A percentile compares a stretch with the other conserved stretches of the same genome.
Conservation (phyloP, 2,329 filamentous ascomycete species). For the Tolypocladium guangdongense region DNA sequence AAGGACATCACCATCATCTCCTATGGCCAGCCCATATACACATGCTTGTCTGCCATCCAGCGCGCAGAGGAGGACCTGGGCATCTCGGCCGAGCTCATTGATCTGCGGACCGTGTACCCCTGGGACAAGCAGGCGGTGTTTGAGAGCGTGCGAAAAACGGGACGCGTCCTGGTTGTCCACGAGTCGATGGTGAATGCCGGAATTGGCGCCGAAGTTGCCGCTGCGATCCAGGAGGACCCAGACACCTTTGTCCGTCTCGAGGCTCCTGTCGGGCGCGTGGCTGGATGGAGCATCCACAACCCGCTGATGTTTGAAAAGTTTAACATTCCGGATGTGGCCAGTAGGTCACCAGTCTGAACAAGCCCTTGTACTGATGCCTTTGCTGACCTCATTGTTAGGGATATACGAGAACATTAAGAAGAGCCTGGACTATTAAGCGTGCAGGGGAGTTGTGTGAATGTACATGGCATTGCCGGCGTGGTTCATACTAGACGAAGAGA, state of each 20-base stretch:
- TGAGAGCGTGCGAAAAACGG: slow-evolving; percentile 77
- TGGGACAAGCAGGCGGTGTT: slow-evolving; percentile 81
- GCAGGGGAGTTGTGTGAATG: neutral
- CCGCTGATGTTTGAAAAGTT: slow-evolving; percentile 71
- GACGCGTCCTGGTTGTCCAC: slow-evolving; percentile 77
- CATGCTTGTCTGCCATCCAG: slow-evolving; percentile 65
- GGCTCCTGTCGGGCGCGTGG: slow-evolving; percentile 73
- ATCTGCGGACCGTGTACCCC: slow-evolving; percentile 78
- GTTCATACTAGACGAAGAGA: neutral
- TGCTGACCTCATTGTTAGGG: slow-evolving; percentile 30
- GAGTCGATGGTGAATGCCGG: slow-evolving; percentile 88
- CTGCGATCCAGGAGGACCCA: slow-evolving; percentile 69
- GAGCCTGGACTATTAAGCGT: slow-evolving; percentile 50
- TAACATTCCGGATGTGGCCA: slow-evolving; percentile 73
- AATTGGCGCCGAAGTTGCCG: slow-evolving; percentile 79
- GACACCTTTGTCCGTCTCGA: slow-evolving; percentile 72
- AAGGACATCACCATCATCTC: slow-evolving; percentile 75
- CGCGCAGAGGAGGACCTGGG: slow-evolving; percentile 66
- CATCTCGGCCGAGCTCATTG: slow-evolving; percentile 71
- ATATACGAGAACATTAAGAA: slow-evolving; percentile 62
- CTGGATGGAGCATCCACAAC: slow-evolving; percentile 82
- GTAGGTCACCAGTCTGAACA: slow-evolving; percentile 44
- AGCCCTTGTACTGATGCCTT: neutral
- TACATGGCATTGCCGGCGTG: neutral
- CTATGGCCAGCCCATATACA: slow-evolving; percentile 83